Evolutionary conservation across 345 rosid species (phyloP).

Genomic region (Cochlearia excelsa): DNA sequence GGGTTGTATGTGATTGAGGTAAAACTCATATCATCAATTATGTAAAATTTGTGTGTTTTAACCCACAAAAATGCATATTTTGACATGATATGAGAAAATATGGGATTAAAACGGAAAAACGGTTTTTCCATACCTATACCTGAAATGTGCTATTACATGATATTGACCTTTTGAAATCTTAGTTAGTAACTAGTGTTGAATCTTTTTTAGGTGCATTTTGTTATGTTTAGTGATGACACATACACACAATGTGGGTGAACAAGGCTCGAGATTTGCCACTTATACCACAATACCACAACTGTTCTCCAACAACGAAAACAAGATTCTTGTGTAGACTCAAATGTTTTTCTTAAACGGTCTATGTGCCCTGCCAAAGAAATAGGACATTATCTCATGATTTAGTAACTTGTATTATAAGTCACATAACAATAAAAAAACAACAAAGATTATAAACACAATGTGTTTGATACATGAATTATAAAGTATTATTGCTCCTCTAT

Average conservation of each 20-base stretch:
- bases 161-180: too few relatives aligned
- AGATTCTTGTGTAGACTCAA: slow-evolving; percentile 23
- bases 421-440: background rate
- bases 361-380: background rate
- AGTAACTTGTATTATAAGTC: background rate
- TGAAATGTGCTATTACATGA: too few relatives aligned
- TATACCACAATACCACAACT: slow-evolving; percentile 13
- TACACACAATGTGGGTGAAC: slow-evolving; percentile 54
- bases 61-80: too few relatives aligned
- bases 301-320: background rate
- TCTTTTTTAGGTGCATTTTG: slow-evolving; percentile 58
- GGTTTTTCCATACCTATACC: too few relatives aligned
- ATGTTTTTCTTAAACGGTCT: background rate
- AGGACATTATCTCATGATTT: background rate
- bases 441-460: background rate
- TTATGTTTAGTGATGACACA: slow-evolving; percentile 53
- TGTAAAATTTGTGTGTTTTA: too few relatives aligned
- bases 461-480: background rate
- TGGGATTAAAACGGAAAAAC: too few relatives aligned
- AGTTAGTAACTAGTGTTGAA: background rate
- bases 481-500: background rate
- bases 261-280: slow-evolving; percentile 49
- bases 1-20: too few relatives aligned
- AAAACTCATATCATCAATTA: too few relatives aligned
- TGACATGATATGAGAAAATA: too few relatives aligned